Conservation (phyloP, 371 early-diverging fungal species). For the Capniomyces stellatus region DNA sequence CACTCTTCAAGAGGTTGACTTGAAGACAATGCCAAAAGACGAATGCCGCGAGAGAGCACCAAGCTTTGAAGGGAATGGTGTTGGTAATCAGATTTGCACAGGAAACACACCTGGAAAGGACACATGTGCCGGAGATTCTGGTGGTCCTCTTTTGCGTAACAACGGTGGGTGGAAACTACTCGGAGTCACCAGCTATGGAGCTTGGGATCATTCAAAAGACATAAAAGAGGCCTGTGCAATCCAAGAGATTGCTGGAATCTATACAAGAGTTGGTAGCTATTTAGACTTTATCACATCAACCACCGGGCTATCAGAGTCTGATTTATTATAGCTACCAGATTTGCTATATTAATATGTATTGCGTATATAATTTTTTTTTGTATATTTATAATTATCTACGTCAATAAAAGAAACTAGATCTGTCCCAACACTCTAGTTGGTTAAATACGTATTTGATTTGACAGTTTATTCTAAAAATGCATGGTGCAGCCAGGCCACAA, state of each 20-base stretch:
- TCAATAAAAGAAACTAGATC: too few species aligned
- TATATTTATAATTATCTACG: too few species aligned
- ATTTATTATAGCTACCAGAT: too few species aligned
- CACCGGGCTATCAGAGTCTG: background rate
- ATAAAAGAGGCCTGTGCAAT: background rate
- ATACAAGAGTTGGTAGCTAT: background rate
- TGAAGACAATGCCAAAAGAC: slow-evolving; percentile 13
- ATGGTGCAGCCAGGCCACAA: too few species aligned
- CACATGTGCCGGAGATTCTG: slow-evolving; percentile 29
- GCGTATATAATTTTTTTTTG: too few species aligned
- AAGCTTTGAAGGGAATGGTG: slow-evolving; percentile 12
- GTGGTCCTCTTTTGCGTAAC: slow-evolving; percentile 24
- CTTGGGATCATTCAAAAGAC: background rate
- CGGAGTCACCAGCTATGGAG: slow-evolving; percentile 27
- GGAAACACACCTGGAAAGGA: slow-evolving; percentile 22
- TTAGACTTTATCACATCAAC: background rate
- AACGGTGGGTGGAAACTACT: slow-evolving; percentile 11
- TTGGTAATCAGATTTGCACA: slow-evolving; percentile 21
- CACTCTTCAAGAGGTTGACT: slow-evolving; percentile 14
- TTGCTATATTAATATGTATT: too few species aligned
- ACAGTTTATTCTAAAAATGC: too few species aligned
- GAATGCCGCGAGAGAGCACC: slow-evolving; percentile 16
- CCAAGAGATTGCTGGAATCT: background rate
- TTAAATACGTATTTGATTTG: too few species aligned
- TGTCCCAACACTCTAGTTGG: too few species aligned